Conservation (phyloP, 306 rosid species). For the Rosa persica region DNA sequence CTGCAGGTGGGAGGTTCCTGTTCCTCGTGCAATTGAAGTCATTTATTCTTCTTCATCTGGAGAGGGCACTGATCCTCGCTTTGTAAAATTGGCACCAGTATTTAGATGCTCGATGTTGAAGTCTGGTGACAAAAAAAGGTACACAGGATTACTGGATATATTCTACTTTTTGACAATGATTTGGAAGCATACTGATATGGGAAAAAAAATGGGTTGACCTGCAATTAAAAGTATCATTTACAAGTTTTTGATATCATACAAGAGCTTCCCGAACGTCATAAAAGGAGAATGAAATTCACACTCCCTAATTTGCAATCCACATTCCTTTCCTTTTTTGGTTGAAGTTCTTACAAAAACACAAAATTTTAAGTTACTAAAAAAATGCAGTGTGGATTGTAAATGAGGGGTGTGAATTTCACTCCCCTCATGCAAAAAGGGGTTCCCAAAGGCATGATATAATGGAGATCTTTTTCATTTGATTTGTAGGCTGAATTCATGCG, state of each 20-base stretch:
- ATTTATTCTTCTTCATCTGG: constrained; percentile 43
- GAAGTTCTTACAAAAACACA: no score
- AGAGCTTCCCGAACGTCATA: background rate
- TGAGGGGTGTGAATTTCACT: background rate
- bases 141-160: constrained; percentile 1
- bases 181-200: background rate
- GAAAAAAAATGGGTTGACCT: background rate
- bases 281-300: no score
- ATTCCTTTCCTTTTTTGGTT: no score
- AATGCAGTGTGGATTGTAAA: background rate
- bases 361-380: no score
- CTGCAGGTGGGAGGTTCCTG: constrained; percentile 95
- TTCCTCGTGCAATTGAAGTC: constrained; percentile 56
- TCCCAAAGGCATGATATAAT: background rate
- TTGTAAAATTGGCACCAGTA: constrained; percentile 73
- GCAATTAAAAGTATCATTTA: background rate
- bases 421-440: background rate
- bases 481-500: background rate
- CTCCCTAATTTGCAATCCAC: no score
- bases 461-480: background rate
- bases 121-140: constrained; percentile 65
- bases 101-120: constrained; percentile 76
- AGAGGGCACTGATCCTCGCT: constrained; percentile 87
- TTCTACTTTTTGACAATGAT: background rate
- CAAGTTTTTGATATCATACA: background rate